These are phyloP conservation scores for Phialophora macrospora DNA, from an alignment of 2,329 filamentous ascomycete genomes.

Conservation along the genomic window DNA sequence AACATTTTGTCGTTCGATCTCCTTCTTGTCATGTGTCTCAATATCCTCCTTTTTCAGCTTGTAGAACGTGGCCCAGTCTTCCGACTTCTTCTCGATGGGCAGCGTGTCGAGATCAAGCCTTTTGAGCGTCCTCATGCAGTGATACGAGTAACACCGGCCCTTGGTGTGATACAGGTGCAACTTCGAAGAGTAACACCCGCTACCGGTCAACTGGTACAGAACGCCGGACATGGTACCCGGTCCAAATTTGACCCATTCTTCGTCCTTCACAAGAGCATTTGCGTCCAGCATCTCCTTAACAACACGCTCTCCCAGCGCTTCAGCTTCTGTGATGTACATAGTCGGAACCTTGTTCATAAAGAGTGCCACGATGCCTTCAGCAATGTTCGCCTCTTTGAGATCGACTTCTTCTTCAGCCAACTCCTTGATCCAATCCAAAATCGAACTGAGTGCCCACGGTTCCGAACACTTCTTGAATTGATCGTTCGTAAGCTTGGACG, in stretches of 20 bases:
- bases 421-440: constrained; percentile 82
- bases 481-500: constrained; percentile 75
- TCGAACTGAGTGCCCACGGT: constrained; percentile 90
- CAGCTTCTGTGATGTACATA: constrained; percentile 97
- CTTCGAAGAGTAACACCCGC: constrained; percentile 86
- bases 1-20: constrained; percentile 90
- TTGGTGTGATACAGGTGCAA: constrained; percentile 68
- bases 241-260: constrained; percentile 97
- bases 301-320: constrained; percentile 78
- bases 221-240: constrained; percentile 82
- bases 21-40: constrained; percentile 76
- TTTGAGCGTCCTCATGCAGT: constrained; percentile 91
- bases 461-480: constrained; percentile 86
- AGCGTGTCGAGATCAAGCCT: constrained; percentile 75
- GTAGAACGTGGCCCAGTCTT: constrained; percentile 92
- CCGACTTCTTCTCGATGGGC: constrained; percentile 69
- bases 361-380: constrained; percentile 83
- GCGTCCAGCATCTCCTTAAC: constrained; percentile 79
- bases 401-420: constrained; percentile 92
- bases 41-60: constrained; percentile 77
- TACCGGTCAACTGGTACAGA: constrained; percentile 87
- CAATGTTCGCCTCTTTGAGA: constrained; percentile 79
- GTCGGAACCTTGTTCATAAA: constrained; percentile 96
- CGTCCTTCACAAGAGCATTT: constrained; percentile 79
- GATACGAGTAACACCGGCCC: constrained; percentile 87